A percentile compares a stretch with the other conserved stretches of the same genome.
Conservation (phyloP, 202 grass and related monocot species). For the Alloteropsis angusta region DNA sequence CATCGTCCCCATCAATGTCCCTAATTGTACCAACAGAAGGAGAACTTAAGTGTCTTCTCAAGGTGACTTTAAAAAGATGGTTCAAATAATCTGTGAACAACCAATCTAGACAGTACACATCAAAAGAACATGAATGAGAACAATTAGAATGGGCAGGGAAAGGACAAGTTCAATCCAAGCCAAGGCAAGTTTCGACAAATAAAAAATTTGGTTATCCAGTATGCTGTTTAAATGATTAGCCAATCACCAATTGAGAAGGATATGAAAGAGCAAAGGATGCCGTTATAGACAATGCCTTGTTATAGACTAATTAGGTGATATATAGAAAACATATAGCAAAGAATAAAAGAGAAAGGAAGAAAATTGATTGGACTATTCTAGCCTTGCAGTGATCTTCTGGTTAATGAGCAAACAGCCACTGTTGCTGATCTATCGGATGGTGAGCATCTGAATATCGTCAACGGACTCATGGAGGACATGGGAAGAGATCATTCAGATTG, state of each 20-base stretch:
- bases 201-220: constrained; percentile 1
- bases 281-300: not conserved
- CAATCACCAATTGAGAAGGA: constrained; percentile 7
- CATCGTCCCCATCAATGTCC: constrained; percentile 65
- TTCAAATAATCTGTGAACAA: not conserved
- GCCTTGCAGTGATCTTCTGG: too few relatives aligned
- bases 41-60: constrained; percentile 21
- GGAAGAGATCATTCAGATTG: not conserved
- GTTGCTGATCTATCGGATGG: not conserved
- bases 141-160: not conserved
- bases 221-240: not conserved
- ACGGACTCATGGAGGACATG: not conserved
- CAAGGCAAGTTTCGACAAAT: not conserved
- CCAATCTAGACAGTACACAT: constrained; percentile 7
- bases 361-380: not conserved
- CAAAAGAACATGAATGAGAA: not conserved
- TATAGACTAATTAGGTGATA: too few relatives aligned
- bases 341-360: not conserved
- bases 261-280: not conserved
- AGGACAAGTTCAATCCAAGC: not conserved
- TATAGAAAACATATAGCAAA: too few relatives aligned
- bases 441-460: not conserved
- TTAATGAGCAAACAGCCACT: not conserved
- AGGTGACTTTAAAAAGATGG: not conserved
- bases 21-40: constrained; percentile 42